These are phyloP conservation scores for Dissophora globulifera DNA, from an alignment of 192 early-diverging fungal genomes.

Conservation along the genomic window DNA sequence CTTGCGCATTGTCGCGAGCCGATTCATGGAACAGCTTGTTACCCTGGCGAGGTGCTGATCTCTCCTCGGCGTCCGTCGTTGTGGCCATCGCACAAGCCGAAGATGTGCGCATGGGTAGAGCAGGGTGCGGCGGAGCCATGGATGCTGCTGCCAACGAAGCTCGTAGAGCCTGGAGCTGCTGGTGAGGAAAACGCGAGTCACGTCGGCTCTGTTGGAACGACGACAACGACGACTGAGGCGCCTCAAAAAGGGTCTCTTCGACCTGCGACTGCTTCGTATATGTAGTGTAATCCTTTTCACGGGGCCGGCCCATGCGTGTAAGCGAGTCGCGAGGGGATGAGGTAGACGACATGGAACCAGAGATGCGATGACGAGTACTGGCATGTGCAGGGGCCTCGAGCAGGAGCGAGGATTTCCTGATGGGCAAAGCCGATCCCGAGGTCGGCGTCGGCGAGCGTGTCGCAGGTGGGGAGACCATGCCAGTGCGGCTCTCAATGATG, in stretches of 20 bases:
- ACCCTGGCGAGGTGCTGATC: neutral
- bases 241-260: no score
- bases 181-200: constrained; percentile 2
- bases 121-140: neutral
- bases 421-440: neutral
- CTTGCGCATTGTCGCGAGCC: no score
- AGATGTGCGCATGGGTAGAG: no score
- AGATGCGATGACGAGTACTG: no score
- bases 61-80: neutral
- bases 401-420: neutral
- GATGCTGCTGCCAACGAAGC: neutral
- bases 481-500: no score
- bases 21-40: neutral
- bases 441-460: neutral
- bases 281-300: no score
- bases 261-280: neutral
- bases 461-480: neutral
- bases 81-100: neutral
- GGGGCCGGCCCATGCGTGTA: no score
- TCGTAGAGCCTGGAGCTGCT: neutral
- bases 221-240: no score
- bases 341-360: no score
- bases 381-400: neutral
- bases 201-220: constrained; percentile 10
- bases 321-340: no score